These are phyloP conservation scores for Candida morakotiae DNA, from an alignment of 805 yeast species.

Conservation along the genomic window DNA sequence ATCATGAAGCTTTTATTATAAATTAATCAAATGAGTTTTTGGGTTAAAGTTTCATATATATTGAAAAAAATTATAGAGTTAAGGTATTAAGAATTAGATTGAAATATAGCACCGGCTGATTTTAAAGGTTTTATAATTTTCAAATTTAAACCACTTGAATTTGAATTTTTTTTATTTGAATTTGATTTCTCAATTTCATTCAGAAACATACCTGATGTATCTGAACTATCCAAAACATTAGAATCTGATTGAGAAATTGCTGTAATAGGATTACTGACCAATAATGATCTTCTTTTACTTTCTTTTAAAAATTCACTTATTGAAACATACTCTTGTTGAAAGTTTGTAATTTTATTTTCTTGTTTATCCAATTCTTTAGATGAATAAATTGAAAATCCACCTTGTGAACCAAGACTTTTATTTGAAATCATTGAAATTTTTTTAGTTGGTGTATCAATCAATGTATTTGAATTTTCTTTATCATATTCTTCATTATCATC, in stretches of 20 bases:
- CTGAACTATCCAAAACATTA: background rate
- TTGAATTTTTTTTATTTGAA: background rate
- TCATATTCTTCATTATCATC: background rate
- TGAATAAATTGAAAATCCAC: background rate
- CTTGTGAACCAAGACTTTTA: background rate
- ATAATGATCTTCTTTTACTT: constrained; percentile 2
- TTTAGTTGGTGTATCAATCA: background rate
- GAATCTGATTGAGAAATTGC: background rate
- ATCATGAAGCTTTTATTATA: too few species aligned
- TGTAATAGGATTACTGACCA: background rate
- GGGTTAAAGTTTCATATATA: too few species aligned
- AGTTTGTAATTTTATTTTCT: constrained; percentile 2
- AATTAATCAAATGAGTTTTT: too few species aligned
- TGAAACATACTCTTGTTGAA: constrained; percentile 9
- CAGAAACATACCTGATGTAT: constrained; percentile 2
- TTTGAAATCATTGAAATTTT: background rate
- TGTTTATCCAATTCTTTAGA: background rate
- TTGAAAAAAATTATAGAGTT: too few species aligned
- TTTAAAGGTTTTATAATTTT: constrained; percentile 8
- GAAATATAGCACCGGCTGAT: constrained; percentile 2
- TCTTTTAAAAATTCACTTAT: constrained; percentile 9
- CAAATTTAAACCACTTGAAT: constrained; percentile 3
- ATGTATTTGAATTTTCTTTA: constrained; percentile 1
- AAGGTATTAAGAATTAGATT: background rate
- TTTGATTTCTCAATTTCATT: background rate